Percentiles rank a stretch among this genome's conserved stretches.
Evolutionary conservation across 1,139 yeast species (phyloP).

Genomic region (Diutina neorugosa): DNA sequence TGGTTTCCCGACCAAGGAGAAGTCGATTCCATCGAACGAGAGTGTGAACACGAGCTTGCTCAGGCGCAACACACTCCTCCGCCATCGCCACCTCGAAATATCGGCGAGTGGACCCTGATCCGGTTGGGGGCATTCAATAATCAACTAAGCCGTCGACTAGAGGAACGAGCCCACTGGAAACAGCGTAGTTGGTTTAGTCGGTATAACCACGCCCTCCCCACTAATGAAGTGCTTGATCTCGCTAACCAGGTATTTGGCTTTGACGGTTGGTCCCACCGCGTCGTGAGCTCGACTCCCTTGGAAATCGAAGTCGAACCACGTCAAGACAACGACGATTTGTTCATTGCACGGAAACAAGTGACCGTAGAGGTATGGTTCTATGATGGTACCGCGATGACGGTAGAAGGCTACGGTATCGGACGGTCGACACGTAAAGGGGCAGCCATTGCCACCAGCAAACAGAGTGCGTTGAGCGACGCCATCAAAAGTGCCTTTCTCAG

Average conservation of each 20-base stretch:
- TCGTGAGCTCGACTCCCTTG: conserved; percentile 22
- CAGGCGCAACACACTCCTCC: background rate
- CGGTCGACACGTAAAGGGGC: conserved; percentile 16
- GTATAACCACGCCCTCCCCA: background rate
- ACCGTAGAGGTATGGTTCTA: conserved; percentile 26
- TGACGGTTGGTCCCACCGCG: conserved; percentile 52
- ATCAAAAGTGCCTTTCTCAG: conserved; percentile 27
- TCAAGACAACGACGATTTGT: conserved; percentile 10
- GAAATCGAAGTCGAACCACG: conserved; percentile 8
- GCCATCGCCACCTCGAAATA: background rate
- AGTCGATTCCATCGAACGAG: background rate
- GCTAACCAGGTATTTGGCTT: conserved; percentile 60
- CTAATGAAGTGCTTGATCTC: conserved; percentile 13
- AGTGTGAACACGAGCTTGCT: background rate
- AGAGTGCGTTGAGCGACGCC: conserved; percentile 42
- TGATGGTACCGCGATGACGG: conserved; percentile 32
- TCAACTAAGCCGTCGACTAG: background rate
- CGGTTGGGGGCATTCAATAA: background rate
- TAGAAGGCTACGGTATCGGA: conserved; percentile 30
- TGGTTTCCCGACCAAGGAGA: background rate
- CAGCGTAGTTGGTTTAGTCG: background rate
- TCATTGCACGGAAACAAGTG: conserved; percentile 15
- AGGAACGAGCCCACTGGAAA: background rate
- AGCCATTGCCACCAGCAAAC: conserved; percentile 35
- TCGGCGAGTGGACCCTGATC: background rate